A percentile compares a stretch with the other conserved stretches of the same genome.
Evolutionary conservation across 140 eudicot species (phyloP).

Genomic region (Erigeron philadelphicus): DNA sequence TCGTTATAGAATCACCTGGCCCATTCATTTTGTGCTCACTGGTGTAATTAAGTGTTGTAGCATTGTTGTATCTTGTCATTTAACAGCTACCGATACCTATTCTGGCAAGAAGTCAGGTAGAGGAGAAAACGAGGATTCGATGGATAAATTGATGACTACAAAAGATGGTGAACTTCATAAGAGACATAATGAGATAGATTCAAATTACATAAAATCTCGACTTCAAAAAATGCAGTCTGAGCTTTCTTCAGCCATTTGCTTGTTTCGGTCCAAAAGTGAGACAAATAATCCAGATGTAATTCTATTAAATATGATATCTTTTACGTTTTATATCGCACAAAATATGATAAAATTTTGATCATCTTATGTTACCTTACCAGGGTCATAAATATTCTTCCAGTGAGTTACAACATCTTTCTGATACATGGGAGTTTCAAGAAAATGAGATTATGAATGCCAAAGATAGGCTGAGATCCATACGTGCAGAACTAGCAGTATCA

Average conservation of each 20-base stretch:
- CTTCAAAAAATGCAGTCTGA: constrained; percentile 63
- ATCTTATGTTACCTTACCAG: constrained; percentile 28
- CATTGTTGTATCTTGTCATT: not conserved
- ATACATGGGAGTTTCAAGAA: constrained; percentile 68
- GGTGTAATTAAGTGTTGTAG: not conserved
- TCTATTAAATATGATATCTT: not conserved
- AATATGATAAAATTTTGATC: not conserved
- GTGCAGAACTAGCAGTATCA: constrained; percentile 61
- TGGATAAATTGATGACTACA: not conserved
- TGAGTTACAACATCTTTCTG: constrained; percentile 52
- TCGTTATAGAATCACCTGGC: no score
- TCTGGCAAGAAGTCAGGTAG: not conserved
- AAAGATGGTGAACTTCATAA: no score
- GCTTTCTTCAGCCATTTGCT: constrained; percentile 55
- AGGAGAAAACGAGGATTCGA: constrained; percentile 13
- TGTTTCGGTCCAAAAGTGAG: constrained; percentile 41
- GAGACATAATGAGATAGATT: constrained; percentile 3
- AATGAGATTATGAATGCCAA: constrained; percentile 53
- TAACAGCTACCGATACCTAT: constrained; percentile 54
- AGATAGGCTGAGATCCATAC: constrained; percentile 48
- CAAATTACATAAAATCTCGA: constrained; percentile 38
- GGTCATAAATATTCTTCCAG: constrained; percentile 32
- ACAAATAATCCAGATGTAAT: constrained; percentile 28
- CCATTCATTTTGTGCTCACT: no score
- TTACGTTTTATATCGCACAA: constrained; percentile 1